Percentiles rank a stretch among this genome's conserved stretches.
phyloP scores from a whole-genome alignment of 1,284 basidiomycete genomes.

The Schizophyllum amplum region DNA sequence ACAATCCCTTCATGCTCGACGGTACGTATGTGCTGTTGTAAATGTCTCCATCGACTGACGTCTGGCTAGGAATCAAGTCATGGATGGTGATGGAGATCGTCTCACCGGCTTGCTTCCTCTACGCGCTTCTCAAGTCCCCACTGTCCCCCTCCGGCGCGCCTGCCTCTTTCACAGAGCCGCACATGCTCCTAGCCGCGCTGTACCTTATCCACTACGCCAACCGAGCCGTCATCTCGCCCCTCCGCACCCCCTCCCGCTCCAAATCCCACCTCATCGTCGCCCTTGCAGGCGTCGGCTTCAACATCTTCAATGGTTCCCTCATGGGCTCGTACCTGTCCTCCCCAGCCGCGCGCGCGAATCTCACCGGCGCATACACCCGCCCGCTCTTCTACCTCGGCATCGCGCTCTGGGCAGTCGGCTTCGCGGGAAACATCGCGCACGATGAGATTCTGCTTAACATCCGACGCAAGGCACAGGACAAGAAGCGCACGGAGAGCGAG shows the following conservation, averaged over 20 bases:
- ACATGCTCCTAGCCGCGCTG: conserved; percentile 48
- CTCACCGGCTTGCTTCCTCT: conserved; percentile 56
- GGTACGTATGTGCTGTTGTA: too few relatives aligned
- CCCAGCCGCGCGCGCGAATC: conserved; percentile 33
- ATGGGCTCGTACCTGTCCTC: conserved; percentile 66
- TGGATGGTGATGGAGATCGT: conserved; percentile 87
- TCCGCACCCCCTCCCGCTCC: conserved; percentile 76
- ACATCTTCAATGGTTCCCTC: conserved; percentile 65
- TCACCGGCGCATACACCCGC: conserved; percentile 25
- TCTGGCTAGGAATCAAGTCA: conserved; percentile 36
- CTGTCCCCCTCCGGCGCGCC: conserved; percentile 24
- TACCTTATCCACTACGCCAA: conserved; percentile 80
- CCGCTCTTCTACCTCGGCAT: conserved; percentile 58
- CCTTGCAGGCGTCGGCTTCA: conserved; percentile 55
- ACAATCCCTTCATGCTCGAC: conserved; percentile 44
- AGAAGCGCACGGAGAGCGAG: conserved; percentile 2
- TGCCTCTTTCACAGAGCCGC: conserved; percentile 27
- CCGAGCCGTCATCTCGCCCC: conserved; percentile 75
- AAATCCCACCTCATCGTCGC: conserved; percentile 68
- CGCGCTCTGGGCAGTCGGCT: conserved; percentile 59
- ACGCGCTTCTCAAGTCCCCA: conserved; percentile 42
- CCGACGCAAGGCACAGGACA: conserved; percentile 28
- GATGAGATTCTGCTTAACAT: conserved; percentile 81
- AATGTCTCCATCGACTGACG: background rate
- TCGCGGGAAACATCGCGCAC: conserved; percentile 77